Base-by-base conservation (phyloP, 2,329 filamentous ascomycete species). In the Ascochyta koolunga region DNA sequence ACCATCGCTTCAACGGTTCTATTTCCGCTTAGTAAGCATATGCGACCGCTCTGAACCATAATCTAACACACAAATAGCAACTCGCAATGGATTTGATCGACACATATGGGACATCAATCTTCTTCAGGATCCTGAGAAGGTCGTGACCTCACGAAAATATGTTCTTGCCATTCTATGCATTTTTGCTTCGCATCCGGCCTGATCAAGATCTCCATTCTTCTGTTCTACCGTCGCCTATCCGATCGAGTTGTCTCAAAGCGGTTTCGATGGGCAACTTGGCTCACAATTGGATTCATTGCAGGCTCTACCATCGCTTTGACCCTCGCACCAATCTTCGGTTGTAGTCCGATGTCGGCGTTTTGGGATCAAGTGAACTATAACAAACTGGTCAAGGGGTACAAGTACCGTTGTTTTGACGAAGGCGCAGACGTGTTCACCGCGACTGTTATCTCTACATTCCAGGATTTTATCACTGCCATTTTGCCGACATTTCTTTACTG, bases 181-280 rank as follows among this genome's bases (percentile, higher is more conserved):
- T 11, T 74, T 72, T 67, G 67, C 39, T n/a, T 58, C 4, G 61
- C 59, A 4, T 62, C 68, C 2, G 69, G 70, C 0, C 44, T 72
- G 1, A 63, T 72, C 43, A 74, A 74, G 37, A 61, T 74, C 11
- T 72, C 69, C 8, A 72, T 74, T 15, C 60, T 74, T 3, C 58
- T 69, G 2, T 72, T 71, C 50, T 72, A 69, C 31, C 65, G 68
- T 4, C 64, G 69, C 1, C 58, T 72, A 0, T 66, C 65, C 8
- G 50, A 67, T 11, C 65, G 68, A 8, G 62, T 60, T 2, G 58
- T 71, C 2, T 71, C 69, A 5, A 61, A 43, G 1, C 29, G 39
- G 3, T 72, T 71, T 32, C 59, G 60, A 35, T 67, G 62, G 60
- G 56, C 56, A 1, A 69, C 64, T 3, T 61, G 64, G 59, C 45